A percentile compares a stretch with the other conserved stretches of the same genome.
Evolutionary conservation across 164 flowering plant species (phyloP).

Genomic region (Magnolia officinalis): DNA sequence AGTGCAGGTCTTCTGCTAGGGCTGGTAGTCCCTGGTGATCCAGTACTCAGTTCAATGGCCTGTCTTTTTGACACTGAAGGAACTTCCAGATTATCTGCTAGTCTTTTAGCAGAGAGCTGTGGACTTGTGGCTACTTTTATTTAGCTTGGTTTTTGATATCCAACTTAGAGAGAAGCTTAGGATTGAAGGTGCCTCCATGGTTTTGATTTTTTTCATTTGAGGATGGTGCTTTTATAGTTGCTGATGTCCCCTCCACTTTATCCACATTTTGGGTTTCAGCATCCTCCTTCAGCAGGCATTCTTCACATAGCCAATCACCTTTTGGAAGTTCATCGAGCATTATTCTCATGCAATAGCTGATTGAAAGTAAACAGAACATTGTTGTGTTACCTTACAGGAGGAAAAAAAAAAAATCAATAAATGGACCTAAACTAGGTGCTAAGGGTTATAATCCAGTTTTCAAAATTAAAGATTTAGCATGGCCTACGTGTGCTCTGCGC

Average conservation of each 20-base stretch:
- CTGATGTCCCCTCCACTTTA: constrained; percentile 20
- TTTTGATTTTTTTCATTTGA: constrained; percentile 26
- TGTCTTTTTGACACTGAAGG: constrained; percentile 51
- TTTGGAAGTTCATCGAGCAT: constrained; percentile 57
- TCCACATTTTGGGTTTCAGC: constrained; percentile 40
- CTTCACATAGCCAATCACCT: constrained; percentile 65
- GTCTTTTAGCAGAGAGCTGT: constrained; percentile 44
- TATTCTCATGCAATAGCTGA: constrained; percentile 88
- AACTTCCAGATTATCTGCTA: constrained; percentile 45
- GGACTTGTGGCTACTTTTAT: constrained; percentile 24
- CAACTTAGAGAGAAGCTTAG: constrained; percentile 9
- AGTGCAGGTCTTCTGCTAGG: constrained; percentile 32
- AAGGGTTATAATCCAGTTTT: neutral
- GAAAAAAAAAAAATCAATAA: neutral
- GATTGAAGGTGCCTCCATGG: constrained; percentile 1
- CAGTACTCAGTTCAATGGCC: constrained; percentile 37
- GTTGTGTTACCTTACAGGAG: neutral
- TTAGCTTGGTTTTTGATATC: constrained; percentile 20
- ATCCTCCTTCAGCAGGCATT: constrained; percentile 62
- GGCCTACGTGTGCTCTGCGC: constrained; percentile 95
- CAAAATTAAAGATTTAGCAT: neutral
- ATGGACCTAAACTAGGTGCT: neutral
- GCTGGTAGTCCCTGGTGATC: constrained; percentile 40
- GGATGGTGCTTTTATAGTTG: constrained; percentile 12
- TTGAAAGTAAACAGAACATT: constrained; percentile 6